Conservation (phyloP, 2,329 filamentous ascomycete species). For the Nigrospora sphaerica region DNA sequence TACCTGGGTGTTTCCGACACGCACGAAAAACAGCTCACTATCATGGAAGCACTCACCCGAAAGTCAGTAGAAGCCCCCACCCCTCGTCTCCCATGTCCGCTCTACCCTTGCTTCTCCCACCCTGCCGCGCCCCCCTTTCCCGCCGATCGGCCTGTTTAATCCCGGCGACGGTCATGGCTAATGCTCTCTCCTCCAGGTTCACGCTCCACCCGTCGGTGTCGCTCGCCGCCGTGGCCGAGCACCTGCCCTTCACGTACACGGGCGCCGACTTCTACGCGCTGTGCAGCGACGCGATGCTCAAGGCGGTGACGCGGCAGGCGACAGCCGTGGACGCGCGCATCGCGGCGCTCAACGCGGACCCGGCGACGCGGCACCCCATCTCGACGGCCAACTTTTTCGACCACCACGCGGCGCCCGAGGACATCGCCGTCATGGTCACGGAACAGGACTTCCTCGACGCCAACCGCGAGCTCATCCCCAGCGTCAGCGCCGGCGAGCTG, state of each 20-base stretch:
- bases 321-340: constrained; percentile 79
- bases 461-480: constrained; percentile 80
- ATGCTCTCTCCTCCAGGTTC: constrained; percentile 51
- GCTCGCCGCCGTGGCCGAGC: constrained; percentile 64
- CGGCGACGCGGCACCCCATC: constrained; percentile 41
- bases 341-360: constrained; percentile 52
- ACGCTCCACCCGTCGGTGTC: constrained; percentile 74
- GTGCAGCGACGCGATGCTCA: constrained; percentile 97
- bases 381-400: constrained; percentile 95
- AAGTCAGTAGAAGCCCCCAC: constrained; percentile 59
- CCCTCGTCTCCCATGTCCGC: not conserved
- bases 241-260: constrained; percentile 90
- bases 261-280: constrained; percentile 96
- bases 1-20: constrained; percentile 95
- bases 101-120: too few species aligned
- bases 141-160: not conserved
- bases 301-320: constrained; percentile 90
- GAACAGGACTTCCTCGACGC: constrained; percentile 84
- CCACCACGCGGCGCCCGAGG: constrained; percentile 74
- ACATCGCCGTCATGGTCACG: constrained; percentile 79
- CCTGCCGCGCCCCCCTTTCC: not conserved
- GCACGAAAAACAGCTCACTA: constrained; percentile 91
- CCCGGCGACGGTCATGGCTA: not conserved
- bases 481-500: constrained; percentile 86
- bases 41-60: constrained; percentile 86